Evolutionary conservation across 83 land plant species (phyloP).

Genomic region (Picea abies): DNA sequence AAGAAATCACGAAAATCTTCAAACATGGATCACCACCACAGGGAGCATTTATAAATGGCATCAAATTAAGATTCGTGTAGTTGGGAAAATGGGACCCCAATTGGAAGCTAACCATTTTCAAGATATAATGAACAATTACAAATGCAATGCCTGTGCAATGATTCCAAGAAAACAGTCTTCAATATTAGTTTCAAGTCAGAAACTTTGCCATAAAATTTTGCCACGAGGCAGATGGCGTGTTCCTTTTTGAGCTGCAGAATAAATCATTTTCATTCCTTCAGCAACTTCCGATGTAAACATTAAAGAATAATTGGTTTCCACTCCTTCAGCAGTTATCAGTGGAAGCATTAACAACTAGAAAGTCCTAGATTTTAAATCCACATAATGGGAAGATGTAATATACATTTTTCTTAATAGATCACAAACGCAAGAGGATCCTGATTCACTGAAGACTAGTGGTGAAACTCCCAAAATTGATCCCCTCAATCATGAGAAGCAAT

Average conservation of each 20-base stretch:
- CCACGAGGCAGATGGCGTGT: not conserved
- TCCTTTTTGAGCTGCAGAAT: not conserved
- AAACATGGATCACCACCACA: too few species aligned
- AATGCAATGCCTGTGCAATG: not conserved
- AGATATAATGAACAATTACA: not conserved
- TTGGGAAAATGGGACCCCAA: too few species aligned
- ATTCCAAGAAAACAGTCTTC: not conserved
- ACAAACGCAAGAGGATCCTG: not conserved
- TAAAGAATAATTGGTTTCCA: not conserved
- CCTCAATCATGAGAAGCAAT: not conserved
- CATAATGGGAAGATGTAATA: not conserved
- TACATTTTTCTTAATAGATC: constrained; percentile 12
- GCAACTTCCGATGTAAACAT: not conserved
- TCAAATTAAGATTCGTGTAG: too few species aligned
- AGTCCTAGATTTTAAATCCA: not conserved
- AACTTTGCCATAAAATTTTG: not conserved
- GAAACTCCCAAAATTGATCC: not conserved
- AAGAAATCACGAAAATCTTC: too few species aligned
- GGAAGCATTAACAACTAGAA: not conserved
- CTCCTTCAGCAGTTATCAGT: not conserved
- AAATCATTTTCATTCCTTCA: not conserved
- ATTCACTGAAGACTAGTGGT: not conserved
- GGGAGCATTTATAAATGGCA: too few species aligned
- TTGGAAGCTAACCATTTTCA: not conserved
- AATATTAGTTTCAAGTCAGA: not conserved